Evolutionary conservation across 176 grass and related monocot species (phyloP).

Genomic region (Puccinellia tenuiflora): DNA sequence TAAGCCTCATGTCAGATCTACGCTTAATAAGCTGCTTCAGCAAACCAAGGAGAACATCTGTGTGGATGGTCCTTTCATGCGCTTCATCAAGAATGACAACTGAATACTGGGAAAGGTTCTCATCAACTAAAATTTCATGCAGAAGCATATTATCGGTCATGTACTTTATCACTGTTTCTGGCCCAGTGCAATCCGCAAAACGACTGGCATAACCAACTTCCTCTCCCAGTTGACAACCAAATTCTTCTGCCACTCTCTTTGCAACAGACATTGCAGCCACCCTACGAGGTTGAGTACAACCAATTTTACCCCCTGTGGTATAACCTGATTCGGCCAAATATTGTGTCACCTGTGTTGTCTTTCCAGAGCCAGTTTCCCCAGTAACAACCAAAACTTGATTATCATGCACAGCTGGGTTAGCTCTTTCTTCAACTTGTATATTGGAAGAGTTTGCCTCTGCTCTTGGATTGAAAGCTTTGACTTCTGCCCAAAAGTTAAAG

Average conservation of each 20-base stretch:
- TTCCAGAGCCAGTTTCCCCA: constrained; percentile 93
- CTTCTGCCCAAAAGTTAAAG: constrained; percentile 80
- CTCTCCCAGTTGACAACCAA: constrained; percentile 84
- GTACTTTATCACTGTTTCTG: constrained; percentile 94
- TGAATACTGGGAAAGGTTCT: constrained; percentile 84
- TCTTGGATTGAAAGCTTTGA: constrained; percentile 87
- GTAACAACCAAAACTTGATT: constrained; percentile 96
- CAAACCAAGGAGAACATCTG: constrained; percentile 88
- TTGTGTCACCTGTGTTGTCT: constrained; percentile 91
- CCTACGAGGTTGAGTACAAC: constrained; percentile 88
- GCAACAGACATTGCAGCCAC: constrained; percentile 95
- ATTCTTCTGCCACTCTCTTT: constrained; percentile 93
- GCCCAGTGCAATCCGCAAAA: constrained; percentile 88
- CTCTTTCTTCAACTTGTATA: constrained; percentile 92
- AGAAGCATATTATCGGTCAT: constrained; percentile 98
- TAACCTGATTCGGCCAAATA: constrained; percentile 91
- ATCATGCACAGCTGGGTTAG: constrained; percentile 89
- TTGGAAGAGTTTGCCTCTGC: constrained; percentile 89
- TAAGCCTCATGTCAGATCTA: constrained; percentile 81
- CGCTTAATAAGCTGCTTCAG: constrained; percentile 89
- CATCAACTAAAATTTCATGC: constrained; percentile 91
- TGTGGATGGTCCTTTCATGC: constrained; percentile 92
- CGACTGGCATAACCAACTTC: constrained; percentile 95
- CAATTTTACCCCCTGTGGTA: constrained; percentile 90
- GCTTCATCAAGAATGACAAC: constrained; percentile 98